Evolutionary conservation across 352 stramenopile species (phyloP), one percentile per base, ranked within the genome.

Genomic region (Pythium brachiatum): DNA sequence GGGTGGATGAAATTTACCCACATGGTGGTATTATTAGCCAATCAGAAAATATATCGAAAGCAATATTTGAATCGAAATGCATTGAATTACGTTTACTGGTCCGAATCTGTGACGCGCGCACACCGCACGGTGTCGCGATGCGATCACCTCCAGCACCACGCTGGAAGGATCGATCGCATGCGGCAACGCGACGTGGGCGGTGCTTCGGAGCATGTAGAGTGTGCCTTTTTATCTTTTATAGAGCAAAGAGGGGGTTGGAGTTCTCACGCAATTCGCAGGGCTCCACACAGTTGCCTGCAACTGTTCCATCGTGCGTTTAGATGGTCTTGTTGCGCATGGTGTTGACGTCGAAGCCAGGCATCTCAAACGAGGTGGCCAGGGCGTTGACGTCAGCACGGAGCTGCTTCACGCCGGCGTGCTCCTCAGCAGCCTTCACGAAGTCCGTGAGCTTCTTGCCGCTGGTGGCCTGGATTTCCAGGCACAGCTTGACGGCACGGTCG

Each of bases 331-430:
- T 90, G 78, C 83, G 82, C 89, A 96, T 97, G 64, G 86, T 83
- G 44, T 73, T 76, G 25, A 94, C 83, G 63, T 97, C 95, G 65
- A 99, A 97, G 54, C 96, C 96, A 60, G 96, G 96, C 96, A 99
- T 99, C 67, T 95, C 89, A 73, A 99, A 99, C 46, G 75, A 84
- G 23, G 84, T 94, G 26, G 96, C 90, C 57, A 99, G 97, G n/a
- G 73, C 75, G 70, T 98, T 97, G 16, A 99, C 95, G 36, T 98
- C 87, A 31, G 83, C 66, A 73, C 85, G 83, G 29, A 99, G 75
- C 60, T 94, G 78, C 73, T 95, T 88, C n/a, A 98, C 83, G 34
- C 82, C 88, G 15, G 85, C 81, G 73, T 98, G 85, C 11, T 32
- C 68, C 18, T 92, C 72, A 12, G 98, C 77, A n/a, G 88, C 79